Evolutionary conservation across 1,284 basidiomycete genomes (phyloP).

Genomic region (Ganoderma sp.): DNA sequence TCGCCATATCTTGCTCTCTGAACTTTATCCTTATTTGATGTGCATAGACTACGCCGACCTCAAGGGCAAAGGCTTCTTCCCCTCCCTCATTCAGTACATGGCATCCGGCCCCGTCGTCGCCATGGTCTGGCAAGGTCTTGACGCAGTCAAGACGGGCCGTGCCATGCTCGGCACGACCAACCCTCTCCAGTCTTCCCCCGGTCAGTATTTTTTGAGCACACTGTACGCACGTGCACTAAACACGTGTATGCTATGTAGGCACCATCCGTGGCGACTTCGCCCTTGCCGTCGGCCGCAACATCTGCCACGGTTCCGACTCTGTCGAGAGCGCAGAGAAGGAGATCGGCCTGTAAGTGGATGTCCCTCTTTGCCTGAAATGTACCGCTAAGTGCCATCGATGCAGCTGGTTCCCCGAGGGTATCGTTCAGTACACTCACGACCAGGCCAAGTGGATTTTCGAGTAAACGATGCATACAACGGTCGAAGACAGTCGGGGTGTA

Average conservation of each 20-base stretch:
- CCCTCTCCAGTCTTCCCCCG: slow-evolving; percentile 89
- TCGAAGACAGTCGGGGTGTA: slow-evolving; percentile 28
- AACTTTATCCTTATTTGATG: slow-evolving; percentile 15
- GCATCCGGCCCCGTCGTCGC: slow-evolving; percentile 93
- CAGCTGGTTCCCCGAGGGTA: slow-evolving; percentile 88
- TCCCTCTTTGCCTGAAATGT: background rate
- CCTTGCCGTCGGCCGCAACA: slow-evolving; percentile 92
- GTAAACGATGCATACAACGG: slow-evolving; percentile 49
- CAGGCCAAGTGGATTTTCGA: slow-evolving; percentile 85
- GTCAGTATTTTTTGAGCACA: slow-evolving; percentile 48
- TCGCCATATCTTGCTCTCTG: background rate
- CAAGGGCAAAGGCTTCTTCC: slow-evolving; percentile 91
- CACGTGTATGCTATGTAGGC: slow-evolving; percentile 47
- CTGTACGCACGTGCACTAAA: background rate
- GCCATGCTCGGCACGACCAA: slow-evolving; percentile 97
- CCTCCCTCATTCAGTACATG: slow-evolving; percentile 94
- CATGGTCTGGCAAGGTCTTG: slow-evolving; percentile 97
- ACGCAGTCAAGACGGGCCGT: slow-evolving; percentile 96
- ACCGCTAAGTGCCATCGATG: slow-evolving; percentile 30
- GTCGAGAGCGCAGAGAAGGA: slow-evolving; percentile 93
- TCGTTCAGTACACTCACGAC: slow-evolving; percentile 76
- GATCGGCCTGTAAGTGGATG: slow-evolving; percentile 76
- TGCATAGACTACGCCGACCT: slow-evolving; percentile 90
- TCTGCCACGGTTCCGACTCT: slow-evolving; percentile 94
- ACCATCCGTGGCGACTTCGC: slow-evolving; percentile 94